Evolutionary conservation across 2,329 filamentous ascomycete species (phyloP).

Genomic region (Cordyceps pruinosa): DNA sequence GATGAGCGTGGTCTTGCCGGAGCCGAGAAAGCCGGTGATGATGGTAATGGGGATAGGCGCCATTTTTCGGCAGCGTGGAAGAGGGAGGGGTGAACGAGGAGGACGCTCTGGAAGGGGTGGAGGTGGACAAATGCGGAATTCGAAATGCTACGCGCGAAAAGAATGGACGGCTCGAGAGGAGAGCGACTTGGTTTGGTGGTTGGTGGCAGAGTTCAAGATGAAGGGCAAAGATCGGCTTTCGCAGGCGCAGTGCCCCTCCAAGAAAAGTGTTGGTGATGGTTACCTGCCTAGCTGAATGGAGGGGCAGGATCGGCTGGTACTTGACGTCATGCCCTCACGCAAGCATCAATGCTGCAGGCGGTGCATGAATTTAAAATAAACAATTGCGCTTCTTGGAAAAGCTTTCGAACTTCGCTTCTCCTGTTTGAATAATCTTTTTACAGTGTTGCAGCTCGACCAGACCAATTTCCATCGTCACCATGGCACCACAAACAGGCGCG

Average conservation of each 20-base stretch:
- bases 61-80: conserved; percentile 34
- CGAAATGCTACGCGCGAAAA: not conserved
- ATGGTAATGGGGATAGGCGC: conserved; percentile 83
- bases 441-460: not conserved
- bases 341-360: not conserved
- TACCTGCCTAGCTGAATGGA: conserved; percentile 4
- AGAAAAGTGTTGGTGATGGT: conserved; percentile 7
- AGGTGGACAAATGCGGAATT: not conserved
- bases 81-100: not conserved
- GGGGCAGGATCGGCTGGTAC: conserved; percentile 7
- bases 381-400: not conserved
- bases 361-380: not conserved
- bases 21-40: conserved; percentile 91
- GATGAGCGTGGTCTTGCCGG: conserved; percentile 92
- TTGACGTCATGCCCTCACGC: conserved; percentile 12
- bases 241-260: conserved; percentile 6
- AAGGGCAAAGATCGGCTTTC: not conserved
- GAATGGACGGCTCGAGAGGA: not conserved
- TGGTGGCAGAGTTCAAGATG: not conserved
- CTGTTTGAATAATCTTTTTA: not conserved
- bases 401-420: not conserved
- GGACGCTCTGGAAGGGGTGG: not conserved
- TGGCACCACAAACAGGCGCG: not conserved
- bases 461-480: not conserved
- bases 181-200: not conserved